These are phyloP conservation scores for Hyphodiscus sp. DNA, from an alignment of 2,329 filamentous ascomycete species.

Conservation along the genomic window DNA sequence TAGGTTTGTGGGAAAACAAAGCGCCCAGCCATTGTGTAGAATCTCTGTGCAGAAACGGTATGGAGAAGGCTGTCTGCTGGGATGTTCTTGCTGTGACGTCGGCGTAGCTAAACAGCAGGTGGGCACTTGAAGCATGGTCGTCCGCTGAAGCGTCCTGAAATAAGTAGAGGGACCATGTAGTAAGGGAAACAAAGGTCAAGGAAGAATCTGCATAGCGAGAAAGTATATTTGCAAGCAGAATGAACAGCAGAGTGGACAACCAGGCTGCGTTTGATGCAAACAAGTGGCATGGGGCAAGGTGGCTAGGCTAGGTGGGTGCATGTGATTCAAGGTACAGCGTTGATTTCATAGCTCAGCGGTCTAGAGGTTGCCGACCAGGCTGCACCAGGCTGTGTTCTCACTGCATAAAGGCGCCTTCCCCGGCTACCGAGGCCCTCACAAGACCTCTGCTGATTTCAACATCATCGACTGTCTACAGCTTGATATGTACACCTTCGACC, in stretches of 20 bases:
- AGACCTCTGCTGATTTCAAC: not conserved
- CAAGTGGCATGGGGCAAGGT: not conserved
- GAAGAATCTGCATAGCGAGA: not conserved
- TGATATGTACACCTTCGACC: not conserved
- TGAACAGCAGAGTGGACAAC: not conserved
- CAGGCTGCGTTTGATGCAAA: not conserved
- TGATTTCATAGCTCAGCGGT: not conserved
- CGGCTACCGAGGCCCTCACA: not conserved
- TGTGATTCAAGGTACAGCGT: constrained; percentile 3
- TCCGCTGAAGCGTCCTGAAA: not conserved
- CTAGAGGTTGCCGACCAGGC: not conserved
- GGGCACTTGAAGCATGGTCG: constrained; percentile 3
- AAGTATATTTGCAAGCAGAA: not conserved
- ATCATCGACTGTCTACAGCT: not conserved
- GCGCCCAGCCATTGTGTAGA: constrained; percentile 19
- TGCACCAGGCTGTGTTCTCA: not conserved
- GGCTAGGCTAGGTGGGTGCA: constrained; percentile 2
- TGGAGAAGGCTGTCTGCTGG: constrained; percentile 1
- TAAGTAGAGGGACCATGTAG: not conserved
- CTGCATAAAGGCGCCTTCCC: not conserved
- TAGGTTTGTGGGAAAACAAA: constrained; percentile 20
- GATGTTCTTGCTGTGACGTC: constrained; percentile 16
- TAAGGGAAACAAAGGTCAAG: not conserved
- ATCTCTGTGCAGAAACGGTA: not conserved
- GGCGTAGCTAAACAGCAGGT: constrained; percentile 5